Conservation (phyloP, 139 green algal species). For the Micromonas pusilla region DNA sequence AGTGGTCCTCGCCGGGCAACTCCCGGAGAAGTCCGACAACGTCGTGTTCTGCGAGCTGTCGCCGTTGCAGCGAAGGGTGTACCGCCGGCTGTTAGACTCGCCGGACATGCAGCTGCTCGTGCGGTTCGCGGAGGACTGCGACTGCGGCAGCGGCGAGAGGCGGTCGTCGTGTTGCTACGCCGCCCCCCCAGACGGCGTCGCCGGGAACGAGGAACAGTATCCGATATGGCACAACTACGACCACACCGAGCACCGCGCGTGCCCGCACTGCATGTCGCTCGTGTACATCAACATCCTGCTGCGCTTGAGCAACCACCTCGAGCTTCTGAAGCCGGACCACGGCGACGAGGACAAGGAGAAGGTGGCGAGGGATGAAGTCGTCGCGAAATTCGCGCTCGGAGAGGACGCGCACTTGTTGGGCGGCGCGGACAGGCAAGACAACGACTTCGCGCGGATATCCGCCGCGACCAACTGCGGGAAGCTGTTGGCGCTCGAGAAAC, state of each 20-base stretch:
- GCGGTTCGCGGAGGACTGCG: slow-evolving; percentile 37
- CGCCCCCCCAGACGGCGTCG: background rate
- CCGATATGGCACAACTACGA: background rate
- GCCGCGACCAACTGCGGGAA: slow-evolving; percentile 53
- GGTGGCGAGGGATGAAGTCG: slow-evolving; percentile 21
- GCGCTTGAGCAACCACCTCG: slow-evolving; percentile 64
- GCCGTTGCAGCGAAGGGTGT: slow-evolving; percentile 51
- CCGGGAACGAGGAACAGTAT: background rate
- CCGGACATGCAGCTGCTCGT: slow-evolving; percentile 56
- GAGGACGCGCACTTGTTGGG: slow-evolving; percentile 47
- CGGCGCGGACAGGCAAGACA: slow-evolving; percentile 24
- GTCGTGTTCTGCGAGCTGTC: slow-evolving; percentile 65
- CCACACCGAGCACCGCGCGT: slow-evolving; percentile 25
- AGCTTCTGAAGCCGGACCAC: slow-evolving; percentile 52
- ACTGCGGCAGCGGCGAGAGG: slow-evolving; percentile 34
- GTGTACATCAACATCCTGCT: slow-evolving; percentile 41
- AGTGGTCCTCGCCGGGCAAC: slow-evolving; percentile 46
- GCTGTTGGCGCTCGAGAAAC: slow-evolving; percentile 44
- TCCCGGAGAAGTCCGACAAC: slow-evolving; percentile 65
- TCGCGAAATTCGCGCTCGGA: slow-evolving; percentile 55
- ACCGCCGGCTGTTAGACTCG: slow-evolving; percentile 43
- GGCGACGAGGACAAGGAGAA: slow-evolving; percentile 21
- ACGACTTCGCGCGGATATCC: slow-evolving; percentile 38
- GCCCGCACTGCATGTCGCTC: slow-evolving; percentile 59
- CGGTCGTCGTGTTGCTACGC: background rate